These are phyloP conservation scores for Albugo laibachii DNA, from an alignment of 352 stramenopile genomes.

Conservation along the genomic window DNA sequence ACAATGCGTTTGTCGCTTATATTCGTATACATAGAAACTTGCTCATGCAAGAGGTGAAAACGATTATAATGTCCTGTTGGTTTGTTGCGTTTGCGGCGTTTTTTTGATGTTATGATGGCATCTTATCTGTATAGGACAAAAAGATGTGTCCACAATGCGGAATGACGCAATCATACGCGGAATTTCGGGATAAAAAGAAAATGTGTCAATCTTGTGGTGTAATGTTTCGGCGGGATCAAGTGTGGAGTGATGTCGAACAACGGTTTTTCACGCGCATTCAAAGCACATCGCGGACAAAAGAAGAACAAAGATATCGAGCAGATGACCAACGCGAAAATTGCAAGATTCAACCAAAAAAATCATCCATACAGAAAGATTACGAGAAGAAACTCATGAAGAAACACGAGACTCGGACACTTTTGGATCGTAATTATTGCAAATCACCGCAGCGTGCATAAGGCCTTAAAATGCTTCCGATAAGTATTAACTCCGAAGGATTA, in stretches of 20 bases:
- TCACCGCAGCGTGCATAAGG: too few species aligned
- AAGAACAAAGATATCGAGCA: constrained; percentile 20
- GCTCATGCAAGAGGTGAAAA: constrained; percentile 52
- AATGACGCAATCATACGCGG: constrained; percentile 50
- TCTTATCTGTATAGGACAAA: constrained; percentile 28
- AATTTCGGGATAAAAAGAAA: constrained; percentile 78
- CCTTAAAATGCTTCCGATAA: too few species aligned
- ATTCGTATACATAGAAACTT: constrained; percentile 23
- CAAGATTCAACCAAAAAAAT: too few species aligned
- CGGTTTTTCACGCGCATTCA: constrained; percentile 42
- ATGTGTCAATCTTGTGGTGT: constrained; percentile 56
- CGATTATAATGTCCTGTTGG: constrained; percentile 40
- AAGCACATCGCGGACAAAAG: constrained; percentile 17
- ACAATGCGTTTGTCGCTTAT: not conserved
- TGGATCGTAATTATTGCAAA: constrained; percentile 34
- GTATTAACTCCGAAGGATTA: too few species aligned
- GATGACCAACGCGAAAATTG: constrained; percentile 11
- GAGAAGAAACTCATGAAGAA: too few species aligned
- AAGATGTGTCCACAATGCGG: constrained; percentile 53
- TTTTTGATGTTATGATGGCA: not conserved
- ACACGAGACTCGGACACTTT: constrained; percentile 25
- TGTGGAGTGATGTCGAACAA: constrained; percentile 47
- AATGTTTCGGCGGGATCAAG: constrained; percentile 47
- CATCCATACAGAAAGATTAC: too few species aligned
- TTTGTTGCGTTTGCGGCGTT: constrained; percentile 7